These are phyloP conservation scores for Letharia columbiana DNA, from an alignment of 495 filamentous ascomycete genomes.

Conservation along the genomic window DNA sequence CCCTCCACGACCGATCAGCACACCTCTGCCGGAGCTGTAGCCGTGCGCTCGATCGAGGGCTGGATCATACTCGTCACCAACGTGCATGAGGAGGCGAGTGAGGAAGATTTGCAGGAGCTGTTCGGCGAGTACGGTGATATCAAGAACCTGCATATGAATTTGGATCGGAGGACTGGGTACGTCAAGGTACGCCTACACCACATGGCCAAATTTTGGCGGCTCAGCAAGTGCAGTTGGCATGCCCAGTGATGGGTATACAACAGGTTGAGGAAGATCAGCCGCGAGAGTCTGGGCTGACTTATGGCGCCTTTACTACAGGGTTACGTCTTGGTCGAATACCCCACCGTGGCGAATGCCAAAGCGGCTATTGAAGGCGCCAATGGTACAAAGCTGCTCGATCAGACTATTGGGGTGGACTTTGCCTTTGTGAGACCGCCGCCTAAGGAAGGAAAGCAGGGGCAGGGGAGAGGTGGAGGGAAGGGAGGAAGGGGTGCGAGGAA, in stretches of 20 bases:
- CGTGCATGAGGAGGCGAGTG: constrained; percentile 93
- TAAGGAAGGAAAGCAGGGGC: constrained; percentile 37
- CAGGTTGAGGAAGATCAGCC: background rate
- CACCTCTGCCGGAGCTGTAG: constrained; percentile 72
- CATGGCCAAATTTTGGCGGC: background rate
- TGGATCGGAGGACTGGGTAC: constrained; percentile 92
- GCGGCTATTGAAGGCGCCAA: constrained; percentile 81
- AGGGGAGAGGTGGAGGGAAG: constrained; percentile 44
- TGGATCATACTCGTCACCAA: constrained; percentile 98
- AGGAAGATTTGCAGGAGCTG: constrained; percentile 88
- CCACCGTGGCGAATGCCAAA: constrained; percentile 75
- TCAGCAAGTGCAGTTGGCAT: background rate
- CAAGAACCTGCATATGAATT: constrained; percentile 90
- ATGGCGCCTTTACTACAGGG: constrained; percentile 45
- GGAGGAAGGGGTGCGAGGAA: constrained; percentile 45
- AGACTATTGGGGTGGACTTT: constrained; percentile 88
- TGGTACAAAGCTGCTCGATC: constrained; percentile 76
- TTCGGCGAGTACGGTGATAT: constrained; percentile 97
- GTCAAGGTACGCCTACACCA: constrained; percentile 64
- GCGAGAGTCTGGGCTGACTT: background rate
- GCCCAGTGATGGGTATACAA: background rate
- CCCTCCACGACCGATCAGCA: constrained; percentile 55
- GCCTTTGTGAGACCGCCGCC: constrained; percentile 94
- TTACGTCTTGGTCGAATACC: constrained; percentile 89
- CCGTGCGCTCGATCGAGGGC: constrained; percentile 95